Base-by-base conservation (phyloP, 23 red algal species). In the Gracilariopsis chorda region DNA sequence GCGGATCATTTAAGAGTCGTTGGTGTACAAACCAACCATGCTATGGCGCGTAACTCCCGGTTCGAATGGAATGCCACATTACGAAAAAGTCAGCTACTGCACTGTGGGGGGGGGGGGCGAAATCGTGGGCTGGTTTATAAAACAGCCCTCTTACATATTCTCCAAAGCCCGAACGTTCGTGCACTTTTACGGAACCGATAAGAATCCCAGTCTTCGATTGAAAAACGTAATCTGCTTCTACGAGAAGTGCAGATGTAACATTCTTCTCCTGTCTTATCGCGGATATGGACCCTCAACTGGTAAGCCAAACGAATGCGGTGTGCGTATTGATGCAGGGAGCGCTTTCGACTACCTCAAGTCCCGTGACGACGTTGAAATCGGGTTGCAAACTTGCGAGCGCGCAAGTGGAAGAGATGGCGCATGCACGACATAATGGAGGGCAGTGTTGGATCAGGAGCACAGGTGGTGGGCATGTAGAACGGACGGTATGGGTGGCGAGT, bases 141-240 rank as follows among this genome's bases (percentile, higher is more conserved):
- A 72, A 62, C 86, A 89, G 77, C 87, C 82, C 13, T 32, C 39
- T 4, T 74, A 89, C 14, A 77, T 73, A 30, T 96, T 94, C 53
- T 23, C n/a, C 37, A 72, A 33, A n/a, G 92, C 75, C 11, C 83
- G 90, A 33, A 98, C 96, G 2, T 45, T 98, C 24, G 65, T 98
- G 11, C 95, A 98, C 80, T 98, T 98, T 76, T 93, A 98, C 74
- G 96, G 96, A 17, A 92, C 93, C 5, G 96, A 98, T 68, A 92
- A 95, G 86, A 98, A 98, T 59, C 69, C 86, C 45, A 92, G 84
- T 61, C 95, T 95, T 70, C 90, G 96, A 23, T 45, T 98, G 47
- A 86, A 69, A 11, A 98, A 98, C 77, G 90, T 83, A 20, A 77
- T 87, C 21, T 82, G 87, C 17, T 68, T 96, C 21, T 91, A 93